Evolutionary conservation across 352 stramenopile species (phyloP).

Genomic region (Phytophthora brassicae): DNA sequence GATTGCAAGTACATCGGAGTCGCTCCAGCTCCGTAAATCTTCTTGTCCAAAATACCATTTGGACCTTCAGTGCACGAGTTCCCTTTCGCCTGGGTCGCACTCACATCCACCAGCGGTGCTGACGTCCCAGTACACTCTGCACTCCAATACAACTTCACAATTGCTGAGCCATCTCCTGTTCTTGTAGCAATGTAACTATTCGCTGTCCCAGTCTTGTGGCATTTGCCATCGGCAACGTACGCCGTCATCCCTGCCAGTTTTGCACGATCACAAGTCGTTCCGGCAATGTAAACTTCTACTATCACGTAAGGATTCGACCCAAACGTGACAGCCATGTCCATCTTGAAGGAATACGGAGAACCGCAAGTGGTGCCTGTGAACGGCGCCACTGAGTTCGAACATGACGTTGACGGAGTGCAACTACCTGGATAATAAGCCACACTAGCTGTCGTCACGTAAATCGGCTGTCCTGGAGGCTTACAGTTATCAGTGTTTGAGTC

Average conservation of each 20-base stretch:
- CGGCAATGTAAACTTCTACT: not conserved
- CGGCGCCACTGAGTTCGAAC: no score
- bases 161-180: not conserved
- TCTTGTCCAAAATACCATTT: slow-evolving; percentile 1
- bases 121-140: not conserved
- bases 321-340: not conserved
- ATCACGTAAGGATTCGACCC: slow-evolving; percentile 2
- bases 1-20: slow-evolving; percentile 1
- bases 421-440: no score
- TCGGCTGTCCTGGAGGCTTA: no score
- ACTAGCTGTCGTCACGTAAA: no score
- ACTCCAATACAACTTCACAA: not conserved
- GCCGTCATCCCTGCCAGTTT: not conserved
- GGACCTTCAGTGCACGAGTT: not conserved
- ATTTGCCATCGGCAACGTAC: not conserved
- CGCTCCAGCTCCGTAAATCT: not conserved
- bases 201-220: not conserved
- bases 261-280: not conserved
- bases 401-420: no score
- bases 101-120: not conserved
- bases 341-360: no score
- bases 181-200: not conserved
- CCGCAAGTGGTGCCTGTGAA: no score
- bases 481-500: no score
- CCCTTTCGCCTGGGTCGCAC: not conserved